Base-by-base conservation (phyloP, 148 eudicot species). In the Chenopodium formosanum region DNA sequence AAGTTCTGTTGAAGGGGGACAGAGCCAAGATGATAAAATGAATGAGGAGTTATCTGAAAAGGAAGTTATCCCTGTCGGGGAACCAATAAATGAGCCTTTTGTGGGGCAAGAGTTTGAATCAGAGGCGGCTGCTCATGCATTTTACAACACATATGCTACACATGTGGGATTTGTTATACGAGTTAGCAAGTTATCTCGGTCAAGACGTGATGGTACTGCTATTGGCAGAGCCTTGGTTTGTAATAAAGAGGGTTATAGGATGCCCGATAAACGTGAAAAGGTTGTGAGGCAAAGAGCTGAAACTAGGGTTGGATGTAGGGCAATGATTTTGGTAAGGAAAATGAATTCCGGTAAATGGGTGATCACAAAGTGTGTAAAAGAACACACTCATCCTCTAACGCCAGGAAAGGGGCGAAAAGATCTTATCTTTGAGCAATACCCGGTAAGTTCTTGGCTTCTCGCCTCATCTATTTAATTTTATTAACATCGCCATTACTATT, bases 251-350 rank as follows among this genome's bases (percentile, higher is more conserved):
- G 99, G 99, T 27, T 94, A 86, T 80, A 90, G 93, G 73, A 86
- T 90, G 88, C 89, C 97, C 53, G 94, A 92, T 79, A 95, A 91
- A 75, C 94, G 99, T 40, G 99, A 94, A 76, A 94, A 92, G 83
- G 91, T 95, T 86, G 91, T 94, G 52, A 82, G 99, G 84, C 97
- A 91, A 81, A 88, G 99, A 80, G 92, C 81, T 23, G 99, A 94
- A 84, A 95, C 99, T 50, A 88, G 98, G 88, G 99, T 95, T 76
- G 99, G 99, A 74, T 96, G 99, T 86, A 91, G 94, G 83, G 98
- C 98, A 22, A 96, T 92, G 98, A 89, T 96, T 86, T 89, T 92
- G 82, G 93, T 92, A 78, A 88, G 99, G 87, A 96, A 94, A 90
- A 79, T 90, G 73, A 91, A 78, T 78, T 86, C 95, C 0, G 98